These are phyloP conservation scores for Alternaria novae-zelandiae DNA, from an alignment of 2,329 filamentous ascomycete species.

Conservation along the genomic window DNA sequence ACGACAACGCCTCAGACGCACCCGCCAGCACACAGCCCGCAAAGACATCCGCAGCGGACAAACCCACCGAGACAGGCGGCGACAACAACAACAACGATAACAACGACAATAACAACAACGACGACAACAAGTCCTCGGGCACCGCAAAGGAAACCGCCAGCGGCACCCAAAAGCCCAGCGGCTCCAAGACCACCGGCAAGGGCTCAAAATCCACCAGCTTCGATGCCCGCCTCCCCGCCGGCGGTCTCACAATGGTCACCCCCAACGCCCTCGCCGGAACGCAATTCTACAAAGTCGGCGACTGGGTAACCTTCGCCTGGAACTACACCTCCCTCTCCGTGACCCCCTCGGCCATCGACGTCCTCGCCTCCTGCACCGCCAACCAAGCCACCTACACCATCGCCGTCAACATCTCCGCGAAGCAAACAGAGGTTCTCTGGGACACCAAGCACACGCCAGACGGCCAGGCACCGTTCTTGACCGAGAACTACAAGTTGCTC, in stretches of 20 bases:
- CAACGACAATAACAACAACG: constrained; percentile 20
- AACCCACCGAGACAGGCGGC: constrained; percentile 14
- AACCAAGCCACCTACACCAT: constrained; percentile 69
- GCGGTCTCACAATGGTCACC: constrained; percentile 68
- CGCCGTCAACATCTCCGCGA: constrained; percentile 62
- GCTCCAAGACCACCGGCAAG: constrained; percentile 25
- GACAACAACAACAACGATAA: constrained; percentile 21
- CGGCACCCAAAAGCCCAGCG: constrained; percentile 27
- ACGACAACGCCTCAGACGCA: constrained; percentile 19
- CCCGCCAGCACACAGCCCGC: constrained; percentile 19
- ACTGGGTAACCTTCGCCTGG: constrained; percentile 69
- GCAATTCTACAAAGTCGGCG: constrained; percentile 69
- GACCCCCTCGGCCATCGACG: constrained; percentile 65
- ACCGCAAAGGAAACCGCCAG: constrained; percentile 21
- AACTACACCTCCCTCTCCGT: constrained; percentile 70
- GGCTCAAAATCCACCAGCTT: constrained; percentile 48
- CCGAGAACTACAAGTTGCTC: constrained; percentile 67
- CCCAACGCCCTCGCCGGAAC: constrained; percentile 58
- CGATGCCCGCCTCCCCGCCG: constrained; percentile 61
- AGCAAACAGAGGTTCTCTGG: constrained; percentile 63
- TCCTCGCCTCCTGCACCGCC: constrained; percentile 65
- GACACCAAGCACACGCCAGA: constrained; percentile 56
- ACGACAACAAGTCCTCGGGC: constrained; percentile 17
- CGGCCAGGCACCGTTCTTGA: constrained; percentile 56
- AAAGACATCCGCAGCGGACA: constrained; percentile 10